Conservation (phyloP, 83 land plant genomes). For the Picea abies region DNA sequence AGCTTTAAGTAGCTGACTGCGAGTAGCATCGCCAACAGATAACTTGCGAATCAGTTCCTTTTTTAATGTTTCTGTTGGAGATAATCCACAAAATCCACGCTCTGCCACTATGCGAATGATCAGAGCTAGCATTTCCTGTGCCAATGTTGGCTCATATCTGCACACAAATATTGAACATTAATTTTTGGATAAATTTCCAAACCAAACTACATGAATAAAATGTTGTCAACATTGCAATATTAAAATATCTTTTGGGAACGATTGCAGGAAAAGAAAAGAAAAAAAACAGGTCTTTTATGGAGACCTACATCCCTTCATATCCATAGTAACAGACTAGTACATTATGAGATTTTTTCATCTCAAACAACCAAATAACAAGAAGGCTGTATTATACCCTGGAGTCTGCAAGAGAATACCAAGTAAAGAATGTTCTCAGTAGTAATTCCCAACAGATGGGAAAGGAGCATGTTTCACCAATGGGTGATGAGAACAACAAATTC, state of each 20-base stretch:
- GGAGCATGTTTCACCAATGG: background rate
- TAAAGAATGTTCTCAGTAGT: background rate
- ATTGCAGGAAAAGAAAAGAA: background rate
- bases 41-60: slow-evolving; percentile 83
- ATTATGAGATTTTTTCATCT: background rate
- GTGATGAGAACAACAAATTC: too few species aligned
- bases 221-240: too few species aligned
- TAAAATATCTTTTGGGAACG: background rate
- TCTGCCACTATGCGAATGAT: slow-evolving; percentile 81
- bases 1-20: slow-evolving; percentile 83
- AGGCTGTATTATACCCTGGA: background rate
- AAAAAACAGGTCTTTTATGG: background rate
- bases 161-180: slow-evolving; percentile 16
- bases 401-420: background rate
- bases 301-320: background rate
- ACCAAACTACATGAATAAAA: background rate
- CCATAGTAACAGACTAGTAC: background rate
- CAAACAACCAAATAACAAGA: background rate
- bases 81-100: slow-evolving; percentile 83
- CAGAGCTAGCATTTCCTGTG: slow-evolving; percentile 82
- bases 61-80: slow-evolving; percentile 55
- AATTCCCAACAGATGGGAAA: background rate
- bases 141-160: slow-evolving; percentile 88
- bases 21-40: slow-evolving; percentile 90
- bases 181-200: background rate